Conservation (phyloP, 1,139 yeast species). For the Zygosaccharomyces pseudobailii region DNA sequence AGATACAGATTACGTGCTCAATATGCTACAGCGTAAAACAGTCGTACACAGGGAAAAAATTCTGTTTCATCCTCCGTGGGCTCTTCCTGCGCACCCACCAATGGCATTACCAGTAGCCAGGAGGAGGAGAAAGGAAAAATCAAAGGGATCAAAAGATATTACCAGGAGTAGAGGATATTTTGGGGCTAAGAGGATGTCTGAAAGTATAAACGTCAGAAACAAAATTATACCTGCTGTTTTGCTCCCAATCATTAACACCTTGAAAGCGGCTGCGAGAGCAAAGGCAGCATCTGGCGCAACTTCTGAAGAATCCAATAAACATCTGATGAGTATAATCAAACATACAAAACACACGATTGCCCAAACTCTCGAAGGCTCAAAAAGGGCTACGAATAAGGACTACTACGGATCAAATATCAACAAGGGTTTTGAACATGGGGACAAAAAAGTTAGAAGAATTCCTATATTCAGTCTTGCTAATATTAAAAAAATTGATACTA, state of each 20-base stretch:
- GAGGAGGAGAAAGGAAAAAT: slow-evolving; percentile 20
- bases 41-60: slow-evolving; percentile 32
- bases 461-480: slow-evolving; percentile 26
- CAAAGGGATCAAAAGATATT: slow-evolving; percentile 5
- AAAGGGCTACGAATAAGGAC: slow-evolving; percentile 27
- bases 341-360: slow-evolving; percentile 50
- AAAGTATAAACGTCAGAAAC: slow-evolving; percentile 16
- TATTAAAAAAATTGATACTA: slow-evolving; percentile 17
- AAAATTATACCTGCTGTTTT: slow-evolving; percentile 28
- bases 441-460: slow-evolving; percentile 9
- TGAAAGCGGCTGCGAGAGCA: slow-evolving; percentile 33
- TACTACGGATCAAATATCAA: slow-evolving; percentile 16
- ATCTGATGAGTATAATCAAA: slow-evolving; percentile 31
- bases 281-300: slow-evolving; percentile 33
- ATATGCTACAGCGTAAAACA: slow-evolving; percentile 16
- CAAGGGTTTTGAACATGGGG: slow-evolving; percentile 7
- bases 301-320: slow-evolving; percentile 31
- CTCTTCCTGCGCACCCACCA: slow-evolving; percentile 31
- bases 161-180: slow-evolving; percentile 4
- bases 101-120: slow-evolving; percentile 30
- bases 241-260: slow-evolving; percentile 30
- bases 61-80: slow-evolving; percentile 33
- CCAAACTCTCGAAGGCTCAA: slow-evolving; percentile 56
- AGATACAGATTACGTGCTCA: slow-evolving; percentile 1
- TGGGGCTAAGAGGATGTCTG: slow-evolving; percentile 4